Evolutionary conservation across 2,329 filamentous ascomycete species (phyloP).

Genomic region (Rugonectria rugulosa): DNA sequence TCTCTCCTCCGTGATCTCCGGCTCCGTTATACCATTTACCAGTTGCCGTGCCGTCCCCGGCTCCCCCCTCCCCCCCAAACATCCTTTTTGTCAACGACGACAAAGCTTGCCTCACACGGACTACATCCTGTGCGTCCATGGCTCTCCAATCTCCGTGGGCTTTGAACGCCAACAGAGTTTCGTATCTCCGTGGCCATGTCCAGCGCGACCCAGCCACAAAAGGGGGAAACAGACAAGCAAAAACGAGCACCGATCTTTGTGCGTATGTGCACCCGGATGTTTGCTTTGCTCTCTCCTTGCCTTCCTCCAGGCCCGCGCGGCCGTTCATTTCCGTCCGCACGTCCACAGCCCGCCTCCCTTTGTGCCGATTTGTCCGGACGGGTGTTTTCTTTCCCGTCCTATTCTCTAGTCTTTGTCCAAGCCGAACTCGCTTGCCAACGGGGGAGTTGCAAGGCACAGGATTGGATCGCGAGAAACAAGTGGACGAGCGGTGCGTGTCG

Average conservation of each 20-base stretch:
- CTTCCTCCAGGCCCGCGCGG: neutral
- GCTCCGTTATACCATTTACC: neutral
- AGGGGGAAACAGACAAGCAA: too few species aligned
- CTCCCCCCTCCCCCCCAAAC: neutral
- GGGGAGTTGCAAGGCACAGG: neutral
- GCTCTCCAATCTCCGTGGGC: neutral
- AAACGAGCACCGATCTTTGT: neutral
- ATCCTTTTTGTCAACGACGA: neutral
- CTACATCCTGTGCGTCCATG: neutral
- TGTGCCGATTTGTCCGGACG: neutral
- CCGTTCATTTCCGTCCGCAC: neutral
- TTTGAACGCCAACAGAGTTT: neutral
- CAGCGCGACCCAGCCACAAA: neutral
- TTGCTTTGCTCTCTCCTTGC: too few species aligned
- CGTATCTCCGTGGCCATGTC: neutral
- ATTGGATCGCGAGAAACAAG: neutral
- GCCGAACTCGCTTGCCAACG: neutral
- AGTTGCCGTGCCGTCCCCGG: neutral
- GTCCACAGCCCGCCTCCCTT: neutral
- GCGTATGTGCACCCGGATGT: neutral
- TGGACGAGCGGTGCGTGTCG: conserved; percentile 2
- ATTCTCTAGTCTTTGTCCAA: neutral
- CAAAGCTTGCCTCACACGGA: neutral
- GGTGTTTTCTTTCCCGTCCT: neutral
- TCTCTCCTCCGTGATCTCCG: neutral